Percentiles rank a stretch among this genome's conserved stretches.
phyloP scores from a whole-genome alignment of 805 yeast genomes.

The Kodamaea neixiangensis region DNA sequence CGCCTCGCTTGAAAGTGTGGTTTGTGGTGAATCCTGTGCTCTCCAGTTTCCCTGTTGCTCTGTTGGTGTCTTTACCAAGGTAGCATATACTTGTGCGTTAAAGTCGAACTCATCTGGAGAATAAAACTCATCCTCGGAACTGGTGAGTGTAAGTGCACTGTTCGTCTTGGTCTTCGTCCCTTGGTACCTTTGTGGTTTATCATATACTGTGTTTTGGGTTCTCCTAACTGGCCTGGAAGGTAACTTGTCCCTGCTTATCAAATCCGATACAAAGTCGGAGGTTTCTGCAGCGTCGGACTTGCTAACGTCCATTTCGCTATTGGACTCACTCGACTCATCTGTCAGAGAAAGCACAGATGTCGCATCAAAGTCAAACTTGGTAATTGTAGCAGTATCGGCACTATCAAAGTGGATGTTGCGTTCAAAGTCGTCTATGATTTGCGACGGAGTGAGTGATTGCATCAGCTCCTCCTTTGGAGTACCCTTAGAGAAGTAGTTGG shows the following conservation, averaged over 20 bases:
- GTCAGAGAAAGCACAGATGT: not conserved
- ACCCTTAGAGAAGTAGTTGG: conserved; percentile 11
- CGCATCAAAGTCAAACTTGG: conserved; percentile 2
- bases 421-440: conserved; percentile 29
- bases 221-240: not conserved
- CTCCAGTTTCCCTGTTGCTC: conserved; percentile 4
- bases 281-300: not conserved
- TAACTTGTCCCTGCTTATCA: not conserved
- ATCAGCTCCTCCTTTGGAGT: conserved; percentile 19
- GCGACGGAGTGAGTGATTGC: conserved; percentile 29
- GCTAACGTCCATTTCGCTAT: not conserved
- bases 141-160: conserved; percentile 15
- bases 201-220: not conserved
- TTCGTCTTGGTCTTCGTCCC: not conserved
- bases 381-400: not conserved
- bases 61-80: not conserved
- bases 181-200: conserved; percentile 1
- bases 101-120: conserved; percentile 33
- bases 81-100: conserved; percentile 3
- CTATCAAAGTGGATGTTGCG: conserved; percentile 25
- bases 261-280: not conserved
- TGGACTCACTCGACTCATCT: not conserved
- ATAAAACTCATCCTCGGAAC: conserved; percentile 36
- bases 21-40: conserved; percentile 15
- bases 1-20: conserved; percentile 18